Evolutionary conservation across 1,139 yeast species (phyloP).

Genomic region (Pichia kudriavzevii): DNA sequence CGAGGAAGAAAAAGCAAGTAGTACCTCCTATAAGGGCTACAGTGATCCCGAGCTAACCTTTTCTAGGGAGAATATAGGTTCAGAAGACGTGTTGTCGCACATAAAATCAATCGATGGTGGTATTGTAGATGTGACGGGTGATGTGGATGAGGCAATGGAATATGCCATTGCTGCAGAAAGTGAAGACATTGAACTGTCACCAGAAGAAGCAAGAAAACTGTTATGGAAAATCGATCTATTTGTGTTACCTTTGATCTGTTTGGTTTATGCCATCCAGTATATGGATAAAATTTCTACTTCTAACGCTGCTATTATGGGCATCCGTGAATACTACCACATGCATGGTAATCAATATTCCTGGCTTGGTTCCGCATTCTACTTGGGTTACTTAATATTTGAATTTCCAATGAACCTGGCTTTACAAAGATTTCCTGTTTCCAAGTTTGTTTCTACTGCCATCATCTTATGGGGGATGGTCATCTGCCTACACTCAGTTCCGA

Average conservation of each 20-base stretch:
- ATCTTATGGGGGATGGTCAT: slow-evolving; percentile 41
- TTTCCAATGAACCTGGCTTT: slow-evolving; percentile 37
- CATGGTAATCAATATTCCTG: slow-evolving; percentile 43
- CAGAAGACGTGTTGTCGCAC: slow-evolving; percentile 22
- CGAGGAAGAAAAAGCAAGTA: too few relatives aligned
- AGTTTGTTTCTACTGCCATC: slow-evolving; percentile 32
- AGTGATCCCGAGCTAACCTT: too few relatives aligned
- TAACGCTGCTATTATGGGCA: slow-evolving; percentile 53
- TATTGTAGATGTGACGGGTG: slow-evolving; percentile 27
- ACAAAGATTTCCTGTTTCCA: slow-evolving; percentile 38
- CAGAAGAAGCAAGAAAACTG: slow-evolving; percentile 30
- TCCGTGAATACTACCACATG: slow-evolving; percentile 39
- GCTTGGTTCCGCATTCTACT: slow-evolving; percentile 51
- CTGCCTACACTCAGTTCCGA: slow-evolving; percentile 36
- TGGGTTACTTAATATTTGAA: slow-evolving; percentile 43
- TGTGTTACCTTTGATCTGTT: slow-evolving; percentile 47
- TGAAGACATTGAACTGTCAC: slow-evolving; percentile 19
- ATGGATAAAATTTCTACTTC: slow-evolving; percentile 60
- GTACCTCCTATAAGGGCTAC: too few relatives aligned
- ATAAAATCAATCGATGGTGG: slow-evolving; percentile 29
- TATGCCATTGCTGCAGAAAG: slow-evolving; percentile 12
- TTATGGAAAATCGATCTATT: slow-evolving; percentile 46
- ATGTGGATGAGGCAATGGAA: slow-evolving; percentile 12
- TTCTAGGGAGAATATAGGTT: slow-evolving; percentile 13
- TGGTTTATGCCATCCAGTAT: slow-evolving; percentile 49